Evolutionary conservation across 2,329 filamentous ascomycete genomes (phyloP).

Genomic region (Gnomoniopsis smithogilvyi): DNA sequence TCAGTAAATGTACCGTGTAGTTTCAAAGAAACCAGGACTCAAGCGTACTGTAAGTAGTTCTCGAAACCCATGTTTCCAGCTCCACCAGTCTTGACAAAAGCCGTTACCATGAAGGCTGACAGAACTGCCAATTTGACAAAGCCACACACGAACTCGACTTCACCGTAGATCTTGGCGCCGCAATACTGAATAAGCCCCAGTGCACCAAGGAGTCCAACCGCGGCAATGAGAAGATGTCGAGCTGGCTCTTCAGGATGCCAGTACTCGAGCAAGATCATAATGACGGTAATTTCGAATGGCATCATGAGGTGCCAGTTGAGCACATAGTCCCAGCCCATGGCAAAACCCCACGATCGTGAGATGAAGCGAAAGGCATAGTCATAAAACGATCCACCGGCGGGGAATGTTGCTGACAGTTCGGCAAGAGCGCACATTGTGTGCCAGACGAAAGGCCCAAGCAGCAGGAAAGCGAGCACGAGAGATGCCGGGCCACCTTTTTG

Average conservation of each 20-base stretch:
- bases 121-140: slow-evolving; percentile 49
- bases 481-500: slow-evolving; percentile 28
- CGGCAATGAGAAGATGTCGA: slow-evolving; percentile 36
- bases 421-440: slow-evolving; percentile 28
- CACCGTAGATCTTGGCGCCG: slow-evolving; percentile 42
- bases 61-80: slow-evolving; percentile 7
- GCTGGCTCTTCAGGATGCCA: slow-evolving; percentile 26
- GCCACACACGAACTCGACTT: slow-evolving; percentile 51
- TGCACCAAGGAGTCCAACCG: slow-evolving; percentile 23
- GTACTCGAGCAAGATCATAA: slow-evolving; percentile 28
- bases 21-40: not conserved
- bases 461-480: slow-evolving; percentile 29
- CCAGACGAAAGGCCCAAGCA: slow-evolving; percentile 31
- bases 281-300: slow-evolving; percentile 35
- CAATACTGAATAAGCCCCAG: slow-evolving; percentile 23
- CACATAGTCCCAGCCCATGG: slow-evolving; percentile 38
- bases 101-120: slow-evolving; percentile 54
- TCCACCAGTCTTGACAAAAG: slow-evolving; percentile 41
- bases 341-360: slow-evolving; percentile 34
- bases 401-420: slow-evolving; percentile 30
- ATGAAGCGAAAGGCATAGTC: slow-evolving; percentile 36
- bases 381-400: slow-evolving; percentile 35
- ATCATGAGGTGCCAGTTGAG: slow-evolving; percentile 34
- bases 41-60: slow-evolving; percentile 11
- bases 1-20: not conserved